Evolutionary conservation across 768 basidiomycete species (phyloP).

Genomic region (Rhodotorula paludigena): DNA sequence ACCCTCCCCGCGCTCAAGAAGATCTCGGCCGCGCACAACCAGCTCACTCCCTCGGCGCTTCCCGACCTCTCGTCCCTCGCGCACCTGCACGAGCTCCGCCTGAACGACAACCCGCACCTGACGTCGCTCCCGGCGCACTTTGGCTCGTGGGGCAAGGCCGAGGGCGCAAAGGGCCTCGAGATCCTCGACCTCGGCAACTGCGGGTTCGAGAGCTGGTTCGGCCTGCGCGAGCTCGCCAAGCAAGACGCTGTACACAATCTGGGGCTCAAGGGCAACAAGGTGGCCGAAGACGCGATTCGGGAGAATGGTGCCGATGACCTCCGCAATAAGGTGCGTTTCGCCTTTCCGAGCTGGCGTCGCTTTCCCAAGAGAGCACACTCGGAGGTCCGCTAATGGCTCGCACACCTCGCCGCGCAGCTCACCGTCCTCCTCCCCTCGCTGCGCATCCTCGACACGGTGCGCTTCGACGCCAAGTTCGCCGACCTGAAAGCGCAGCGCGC

Average conservation of each 20-base stretch:
- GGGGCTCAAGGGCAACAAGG: constrained; percentile 38
- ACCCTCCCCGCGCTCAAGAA: constrained; percentile 39
- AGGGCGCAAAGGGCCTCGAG: constrained; percentile 24
- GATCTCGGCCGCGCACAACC: constrained; percentile 41
- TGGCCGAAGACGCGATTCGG: constrained; percentile 29
- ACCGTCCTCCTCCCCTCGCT: constrained; percentile 37
- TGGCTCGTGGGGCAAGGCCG: constrained; percentile 28
- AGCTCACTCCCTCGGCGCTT: constrained; percentile 26
- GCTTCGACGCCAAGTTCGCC: constrained; percentile 39
- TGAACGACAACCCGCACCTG: constrained; percentile 35
- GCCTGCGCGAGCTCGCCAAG: constrained; percentile 30
- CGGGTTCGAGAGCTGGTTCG: constrained; percentile 37
- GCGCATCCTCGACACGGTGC: constrained; percentile 40
- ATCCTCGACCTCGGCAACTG: constrained; percentile 34
- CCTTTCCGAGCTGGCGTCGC: background rate
- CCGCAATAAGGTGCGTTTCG: constrained; percentile 25
- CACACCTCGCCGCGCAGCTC: constrained; percentile 17
- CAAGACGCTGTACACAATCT: constrained; percentile 35
- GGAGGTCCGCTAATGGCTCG: too few species aligned
- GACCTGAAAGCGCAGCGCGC: constrained; percentile 33
- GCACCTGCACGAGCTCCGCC: constrained; percentile 35
- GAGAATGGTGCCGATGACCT: constrained; percentile 28
- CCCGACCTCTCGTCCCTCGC: constrained; percentile 36
- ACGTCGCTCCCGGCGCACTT: constrained; percentile 31
- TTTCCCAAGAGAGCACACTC: background rate